Evolutionary conservation across 2,329 filamentous ascomycete species (phyloP).

Genomic region (Decorospora gaudefroyi): DNA sequence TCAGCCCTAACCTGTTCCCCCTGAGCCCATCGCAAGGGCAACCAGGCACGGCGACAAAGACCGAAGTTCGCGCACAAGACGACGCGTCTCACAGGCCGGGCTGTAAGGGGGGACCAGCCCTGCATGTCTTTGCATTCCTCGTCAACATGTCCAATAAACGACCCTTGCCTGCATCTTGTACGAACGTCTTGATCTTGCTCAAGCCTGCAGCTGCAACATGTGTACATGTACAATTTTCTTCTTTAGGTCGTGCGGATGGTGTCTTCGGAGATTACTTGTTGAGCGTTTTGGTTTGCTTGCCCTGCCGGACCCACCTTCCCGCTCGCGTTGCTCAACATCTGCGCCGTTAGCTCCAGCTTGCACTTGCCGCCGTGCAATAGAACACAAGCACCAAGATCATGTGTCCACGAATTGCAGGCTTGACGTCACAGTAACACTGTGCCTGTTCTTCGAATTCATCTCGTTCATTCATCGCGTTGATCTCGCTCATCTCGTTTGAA

Average conservation of each 20-base stretch:
- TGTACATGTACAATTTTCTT: conserved; percentile 18
- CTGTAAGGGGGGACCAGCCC: conserved; percentile 25
- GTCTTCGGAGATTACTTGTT: conserved; percentile 35
- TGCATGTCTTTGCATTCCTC: conserved; percentile 23
- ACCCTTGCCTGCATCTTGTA: too few relatives aligned
- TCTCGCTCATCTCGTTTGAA: background rate
- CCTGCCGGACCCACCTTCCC: conserved; percentile 25
- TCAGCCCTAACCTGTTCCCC: too few relatives aligned
- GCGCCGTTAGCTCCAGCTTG: conserved; percentile 10
- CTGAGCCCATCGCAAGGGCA: too few relatives aligned
- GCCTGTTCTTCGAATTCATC: background rate
- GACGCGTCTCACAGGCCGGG: conserved; percentile 22
- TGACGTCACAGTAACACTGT: conserved; percentile 26
- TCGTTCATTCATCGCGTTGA: conserved; percentile 18
- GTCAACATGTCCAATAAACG: conserved; percentile 18
- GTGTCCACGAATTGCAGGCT: conserved; percentile 2
- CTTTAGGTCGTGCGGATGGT: conserved; percentile 12
- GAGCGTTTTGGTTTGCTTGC: conserved; percentile 29
- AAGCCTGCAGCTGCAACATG: background rate
- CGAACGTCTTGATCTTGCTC: too few relatives aligned
- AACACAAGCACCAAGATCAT: too few relatives aligned
- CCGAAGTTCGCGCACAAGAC: conserved; percentile 6
- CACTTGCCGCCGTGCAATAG: conserved; percentile 3
- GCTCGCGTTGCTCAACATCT: conserved; percentile 16
- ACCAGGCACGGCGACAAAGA: too few relatives aligned